These are phyloP conservation scores for Tylopilus vinaceipallidus DNA, from an alignment of 768 basidiomycete genomes.

Conservation along the genomic window DNA sequence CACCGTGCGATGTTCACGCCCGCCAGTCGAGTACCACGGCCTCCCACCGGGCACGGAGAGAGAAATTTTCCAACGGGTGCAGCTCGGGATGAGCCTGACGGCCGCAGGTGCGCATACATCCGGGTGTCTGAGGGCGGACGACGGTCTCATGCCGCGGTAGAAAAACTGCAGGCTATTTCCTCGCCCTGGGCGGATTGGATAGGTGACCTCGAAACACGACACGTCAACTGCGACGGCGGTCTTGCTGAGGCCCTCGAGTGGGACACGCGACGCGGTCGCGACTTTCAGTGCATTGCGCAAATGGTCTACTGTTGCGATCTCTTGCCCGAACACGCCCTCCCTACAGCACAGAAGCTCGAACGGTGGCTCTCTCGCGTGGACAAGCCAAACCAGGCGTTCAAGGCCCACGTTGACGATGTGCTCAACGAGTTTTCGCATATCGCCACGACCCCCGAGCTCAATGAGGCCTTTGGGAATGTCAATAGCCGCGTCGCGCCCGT, in stretches of 20 bases:
- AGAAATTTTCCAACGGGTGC: conserved; percentile 82
- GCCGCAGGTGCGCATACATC: conserved; percentile 51
- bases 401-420: conserved; percentile 49
- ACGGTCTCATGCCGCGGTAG: conserved; percentile 34
- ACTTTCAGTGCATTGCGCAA: conserved; percentile 73
- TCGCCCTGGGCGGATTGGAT: conserved; percentile 74
- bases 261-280: conserved; percentile 68
- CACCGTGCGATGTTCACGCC: neutral
- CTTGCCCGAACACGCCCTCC: conserved; percentile 44
- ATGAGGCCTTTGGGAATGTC: conserved; percentile 52
- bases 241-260: conserved; percentile 55
- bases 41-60: conserved; percentile 59
- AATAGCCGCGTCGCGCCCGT: conserved; percentile 64
- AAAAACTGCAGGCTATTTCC: conserved; percentile 77
- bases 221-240: conserved; percentile 58
- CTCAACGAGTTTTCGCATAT: conserved; percentile 55
- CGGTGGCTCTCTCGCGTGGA: conserved; percentile 37
- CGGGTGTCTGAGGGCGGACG: neutral
- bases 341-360: conserved; percentile 56
- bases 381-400: conserved; percentile 48
- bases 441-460: conserved; percentile 40
- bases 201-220: conserved; percentile 50
- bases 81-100: conserved; percentile 73
- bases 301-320: conserved; percentile 66
- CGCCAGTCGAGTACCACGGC: conserved; percentile 63